Percentiles rank a stretch among this genome's conserved stretches.
These are phyloP conservation scores for Wickerhamomyces subpelliculosus DNA, from an alignment of 805 yeast genomes.

Conservation along the genomic window DNA sequence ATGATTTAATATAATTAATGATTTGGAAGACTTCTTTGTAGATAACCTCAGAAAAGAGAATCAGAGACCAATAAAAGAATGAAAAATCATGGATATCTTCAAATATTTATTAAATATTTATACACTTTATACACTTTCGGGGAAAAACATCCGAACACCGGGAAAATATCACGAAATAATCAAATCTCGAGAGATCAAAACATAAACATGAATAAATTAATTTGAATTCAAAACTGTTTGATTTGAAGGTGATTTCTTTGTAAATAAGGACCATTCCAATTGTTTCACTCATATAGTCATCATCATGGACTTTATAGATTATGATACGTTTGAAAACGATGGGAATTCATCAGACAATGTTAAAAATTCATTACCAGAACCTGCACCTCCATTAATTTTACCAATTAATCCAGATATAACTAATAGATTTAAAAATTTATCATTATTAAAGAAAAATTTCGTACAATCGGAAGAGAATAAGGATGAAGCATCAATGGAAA, in stretches of 20 bases:
- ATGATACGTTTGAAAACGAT: conserved; percentile 12
- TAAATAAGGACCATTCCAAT: too few species aligned
- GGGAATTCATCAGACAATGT: not conserved
- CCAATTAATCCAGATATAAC: conserved; percentile 28
- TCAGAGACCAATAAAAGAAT: too few species aligned
- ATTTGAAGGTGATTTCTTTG: too few species aligned
- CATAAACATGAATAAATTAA: too few species aligned
- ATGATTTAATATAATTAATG: not conserved
- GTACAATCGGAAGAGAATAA: conserved; percentile 1
- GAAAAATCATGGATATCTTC: too few species aligned
- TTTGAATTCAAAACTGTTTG: too few species aligned
- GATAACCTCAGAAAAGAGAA: too few species aligned
- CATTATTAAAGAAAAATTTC: conserved; percentile 24
- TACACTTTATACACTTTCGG: too few species aligned
- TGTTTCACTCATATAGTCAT: not conserved
- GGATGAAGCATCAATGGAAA: conserved; percentile 8
- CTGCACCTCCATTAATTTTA: conserved; percentile 32
- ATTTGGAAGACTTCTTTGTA: not conserved
- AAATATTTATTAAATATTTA: too few species aligned
- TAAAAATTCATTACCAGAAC: conserved; percentile 21
- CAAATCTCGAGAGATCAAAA: too few species aligned
- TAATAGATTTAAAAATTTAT: conserved; percentile 30
- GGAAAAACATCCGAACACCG: too few species aligned
- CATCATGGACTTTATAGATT: conserved; percentile 22
- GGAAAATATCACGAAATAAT: too few species aligned